Evolutionary conservation across 495 filamentous ascomycete species (phyloP).

Genomic region (Podospora tetraspora): DNA sequence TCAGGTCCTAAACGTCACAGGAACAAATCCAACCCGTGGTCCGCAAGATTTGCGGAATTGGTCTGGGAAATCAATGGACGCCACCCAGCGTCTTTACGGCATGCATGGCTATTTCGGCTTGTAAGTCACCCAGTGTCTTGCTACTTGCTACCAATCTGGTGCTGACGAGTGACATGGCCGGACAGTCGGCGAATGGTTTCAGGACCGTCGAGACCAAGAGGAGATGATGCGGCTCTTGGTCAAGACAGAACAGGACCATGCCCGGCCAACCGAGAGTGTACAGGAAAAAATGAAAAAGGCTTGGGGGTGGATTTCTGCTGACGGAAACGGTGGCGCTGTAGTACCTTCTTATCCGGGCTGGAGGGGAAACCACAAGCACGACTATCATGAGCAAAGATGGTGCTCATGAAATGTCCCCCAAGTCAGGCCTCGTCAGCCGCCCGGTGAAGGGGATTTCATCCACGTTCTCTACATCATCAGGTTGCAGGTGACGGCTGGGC

Average conservation of each 20-base stretch:
- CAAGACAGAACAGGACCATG: slow-evolving; percentile 41
- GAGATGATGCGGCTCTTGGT: slow-evolving; percentile 39
- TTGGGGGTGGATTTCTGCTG: slow-evolving; percentile 32
- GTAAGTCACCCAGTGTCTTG: no score
- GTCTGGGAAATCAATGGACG: slow-evolving; percentile 44
- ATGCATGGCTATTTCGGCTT: slow-evolving; percentile 49
- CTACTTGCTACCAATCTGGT: slow-evolving; percentile 26
- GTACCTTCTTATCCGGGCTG: neutral
- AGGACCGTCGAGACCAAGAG: slow-evolving; percentile 33
- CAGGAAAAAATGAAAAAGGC: slow-evolving; percentile 35
- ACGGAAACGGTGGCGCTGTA: no score
- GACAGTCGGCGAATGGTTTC: slow-evolving; percentile 14
- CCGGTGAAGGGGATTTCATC: neutral
- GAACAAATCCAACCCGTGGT: slow-evolving; percentile 40
- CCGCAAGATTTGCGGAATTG: slow-evolving; percentile 48
- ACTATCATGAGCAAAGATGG: neutral
- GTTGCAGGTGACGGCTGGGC: neutral
- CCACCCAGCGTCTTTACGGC: slow-evolving; percentile 52
- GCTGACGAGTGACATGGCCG: slow-evolving; percentile 7
- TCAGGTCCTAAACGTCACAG: slow-evolving; percentile 17
- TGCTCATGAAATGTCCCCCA: neutral
- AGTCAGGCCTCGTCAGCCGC: neutral
- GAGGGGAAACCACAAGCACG: neutral
- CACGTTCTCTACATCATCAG: neutral
- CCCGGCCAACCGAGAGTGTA: slow-evolving; percentile 41